These are phyloP conservation scores for Salvia rosmarinus DNA, from an alignment of 257 asterid species.

Conservation along the genomic window DNA sequence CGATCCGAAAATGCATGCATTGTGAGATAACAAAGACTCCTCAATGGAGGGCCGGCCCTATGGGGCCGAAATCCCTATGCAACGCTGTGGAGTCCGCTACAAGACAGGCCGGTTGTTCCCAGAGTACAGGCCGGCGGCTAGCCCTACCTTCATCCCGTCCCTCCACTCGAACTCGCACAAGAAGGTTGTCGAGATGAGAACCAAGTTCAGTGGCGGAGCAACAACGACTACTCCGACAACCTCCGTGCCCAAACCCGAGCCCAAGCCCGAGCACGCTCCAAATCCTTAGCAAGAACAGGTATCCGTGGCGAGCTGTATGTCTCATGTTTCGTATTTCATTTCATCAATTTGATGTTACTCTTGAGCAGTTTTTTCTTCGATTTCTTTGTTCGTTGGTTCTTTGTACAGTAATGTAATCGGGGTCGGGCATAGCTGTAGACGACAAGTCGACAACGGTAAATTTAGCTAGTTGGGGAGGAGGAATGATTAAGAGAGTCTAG, in stretches of 20 bases:
- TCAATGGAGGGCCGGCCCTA: constrained; percentile 70
- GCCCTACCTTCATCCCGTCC: constrained; percentile 61
- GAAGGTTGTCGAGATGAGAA: constrained; percentile 65
- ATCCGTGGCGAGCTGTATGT: constrained; percentile 6
- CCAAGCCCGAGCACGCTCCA: constrained; percentile 7
- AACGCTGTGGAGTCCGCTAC: constrained; percentile 76
- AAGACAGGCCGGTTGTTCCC: constrained; percentile 68
- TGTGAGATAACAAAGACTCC: constrained; percentile 69
- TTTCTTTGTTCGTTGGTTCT: constrained; percentile 49
- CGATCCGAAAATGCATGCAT: constrained; percentile 67
- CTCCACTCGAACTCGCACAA: constrained; percentile 70
- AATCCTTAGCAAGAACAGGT: neutral
- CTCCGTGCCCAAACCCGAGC: constrained; percentile 7
- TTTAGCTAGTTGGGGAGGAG: constrained; percentile 36
- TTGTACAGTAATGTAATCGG: constrained; percentile 49
- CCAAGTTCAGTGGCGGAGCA: constrained; percentile 30
- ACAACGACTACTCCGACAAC: neutral
- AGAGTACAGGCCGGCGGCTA: constrained; percentile 67
- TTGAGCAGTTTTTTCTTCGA: constrained; percentile 30
- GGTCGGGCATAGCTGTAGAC: constrained; percentile 29
- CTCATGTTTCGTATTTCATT: neutral
- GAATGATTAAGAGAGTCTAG: constrained; percentile 35
- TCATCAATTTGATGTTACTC: neutral
- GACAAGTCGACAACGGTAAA: constrained; percentile 30
- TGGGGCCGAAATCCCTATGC: constrained; percentile 72